These are phyloP conservation scores for Cladobotryum protrusum DNA, from an alignment of 2,329 filamentous ascomycete species.

Conservation along the genomic window DNA sequence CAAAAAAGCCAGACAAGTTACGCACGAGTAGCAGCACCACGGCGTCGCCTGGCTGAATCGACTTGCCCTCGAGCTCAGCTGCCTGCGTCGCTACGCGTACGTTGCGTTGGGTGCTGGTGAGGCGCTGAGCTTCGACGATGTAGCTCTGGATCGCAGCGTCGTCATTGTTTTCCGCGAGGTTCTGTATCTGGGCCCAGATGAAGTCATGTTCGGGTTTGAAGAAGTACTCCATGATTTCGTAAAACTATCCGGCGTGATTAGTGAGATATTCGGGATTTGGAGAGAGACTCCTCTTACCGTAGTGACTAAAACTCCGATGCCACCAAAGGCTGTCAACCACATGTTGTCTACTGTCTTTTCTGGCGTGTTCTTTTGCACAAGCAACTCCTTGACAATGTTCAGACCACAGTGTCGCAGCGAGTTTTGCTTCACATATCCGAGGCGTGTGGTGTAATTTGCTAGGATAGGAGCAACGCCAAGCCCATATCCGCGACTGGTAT, in stretches of 20 bases:
- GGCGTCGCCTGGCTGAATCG: slow-evolving; percentile 33
- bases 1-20: neutral
- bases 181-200: slow-evolving; percentile 39
- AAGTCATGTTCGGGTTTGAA: slow-evolving; percentile 32
- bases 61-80: slow-evolving; percentile 32
- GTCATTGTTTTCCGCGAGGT: slow-evolving; percentile 29
- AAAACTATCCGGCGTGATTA: slow-evolving; percentile 36
- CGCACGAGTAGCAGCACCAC: slow-evolving; percentile 36
- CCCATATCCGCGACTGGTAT: slow-evolving; percentile 22
- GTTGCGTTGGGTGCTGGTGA: slow-evolving; percentile 35
- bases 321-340: slow-evolving; percentile 36
- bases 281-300: slow-evolving; percentile 21
- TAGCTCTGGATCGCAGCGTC: slow-evolving; percentile 30
- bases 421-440: slow-evolving; percentile 24
- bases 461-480: slow-evolving; percentile 24
- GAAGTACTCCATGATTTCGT: slow-evolving; percentile 38
- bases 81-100: slow-evolving; percentile 29
- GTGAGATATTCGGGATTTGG: neutral
- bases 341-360: slow-evolving; percentile 31
- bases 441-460: slow-evolving; percentile 24
- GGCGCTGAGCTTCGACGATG: slow-evolving; percentile 33
- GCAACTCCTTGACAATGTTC: slow-evolving; percentile 32
- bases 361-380: slow-evolving; percentile 25
- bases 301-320: slow-evolving; percentile 33
- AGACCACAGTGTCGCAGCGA: slow-evolving; percentile 35